Conservation (phyloP, 2,329 filamentous ascomycete genomes). For the Didymella arachidicola region DNA sequence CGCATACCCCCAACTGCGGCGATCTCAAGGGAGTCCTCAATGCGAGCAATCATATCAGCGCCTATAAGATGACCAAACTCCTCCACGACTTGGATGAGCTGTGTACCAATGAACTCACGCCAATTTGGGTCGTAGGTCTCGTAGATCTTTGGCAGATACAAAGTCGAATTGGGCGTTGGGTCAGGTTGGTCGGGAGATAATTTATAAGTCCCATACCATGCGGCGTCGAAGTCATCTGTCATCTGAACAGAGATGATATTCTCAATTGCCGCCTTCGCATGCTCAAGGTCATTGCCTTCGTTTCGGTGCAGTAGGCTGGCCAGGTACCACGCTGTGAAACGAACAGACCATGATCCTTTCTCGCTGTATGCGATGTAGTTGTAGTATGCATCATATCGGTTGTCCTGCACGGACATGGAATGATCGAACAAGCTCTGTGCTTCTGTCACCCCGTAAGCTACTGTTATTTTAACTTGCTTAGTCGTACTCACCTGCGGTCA, state of each 20-base stretch:
- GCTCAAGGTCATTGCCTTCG: slow-evolving; percentile 47
- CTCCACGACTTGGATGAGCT: slow-evolving; percentile 50
- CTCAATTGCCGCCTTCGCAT: slow-evolving; percentile 48
- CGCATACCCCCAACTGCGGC: slow-evolving; percentile 20
- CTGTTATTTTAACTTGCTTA: neutral
- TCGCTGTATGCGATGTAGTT: slow-evolving; percentile 55
- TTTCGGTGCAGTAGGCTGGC: slow-evolving; percentile 51
- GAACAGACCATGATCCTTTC: slow-evolving; percentile 54
- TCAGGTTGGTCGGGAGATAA: slow-evolving; percentile 19
- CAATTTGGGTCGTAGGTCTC: slow-evolving; percentile 41
- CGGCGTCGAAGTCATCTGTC: slow-evolving; percentile 49
- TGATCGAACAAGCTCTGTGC: slow-evolving; percentile 28
- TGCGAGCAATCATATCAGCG: slow-evolving; percentile 10
- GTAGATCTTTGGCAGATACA: slow-evolving; percentile 17
- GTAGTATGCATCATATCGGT: slow-evolving; percentile 54
- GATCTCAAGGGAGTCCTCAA: slow-evolving; percentile 18
- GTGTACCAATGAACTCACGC: slow-evolving; percentile 50
- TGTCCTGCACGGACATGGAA: slow-evolving; percentile 39
- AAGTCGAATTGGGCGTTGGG: slow-evolving; percentile 11
- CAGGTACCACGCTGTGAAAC: slow-evolving; percentile 57
- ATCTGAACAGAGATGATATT: slow-evolving; percentile 50
- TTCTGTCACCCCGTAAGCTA: slow-evolving; percentile 9
- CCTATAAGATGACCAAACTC: slow-evolving; percentile 48
- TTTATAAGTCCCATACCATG: slow-evolving; percentile 27
- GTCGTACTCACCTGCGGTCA: slow-evolving; percentile 6